A percentile compares a stretch with the other conserved stretches of the same genome.
Conservation (phyloP, 2,329 filamentous ascomycete genomes). For the Paecilomyces fulvus region DNA sequence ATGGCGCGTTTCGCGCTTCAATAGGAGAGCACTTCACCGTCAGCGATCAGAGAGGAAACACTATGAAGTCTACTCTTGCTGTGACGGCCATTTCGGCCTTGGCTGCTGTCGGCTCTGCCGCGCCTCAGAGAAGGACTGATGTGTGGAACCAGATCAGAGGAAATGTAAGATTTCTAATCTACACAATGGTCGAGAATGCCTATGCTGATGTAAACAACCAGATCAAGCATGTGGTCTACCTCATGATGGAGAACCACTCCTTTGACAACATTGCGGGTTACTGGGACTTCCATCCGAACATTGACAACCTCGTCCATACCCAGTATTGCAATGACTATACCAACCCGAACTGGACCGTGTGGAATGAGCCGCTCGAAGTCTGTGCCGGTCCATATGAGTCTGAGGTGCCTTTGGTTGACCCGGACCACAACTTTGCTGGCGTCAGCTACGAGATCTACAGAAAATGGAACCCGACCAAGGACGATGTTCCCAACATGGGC, state of each 20-base stretch:
- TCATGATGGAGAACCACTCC: conserved; percentile 33
- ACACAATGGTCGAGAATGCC: not conserved
- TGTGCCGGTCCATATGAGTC: conserved; percentile 27
- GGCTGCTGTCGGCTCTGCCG: conserved; percentile 9
- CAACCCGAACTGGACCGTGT: conserved; percentile 31
- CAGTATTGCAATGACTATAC: conserved; percentile 32
- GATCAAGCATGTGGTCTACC: conserved; percentile 29
- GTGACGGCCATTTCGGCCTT: conserved; percentile 6
- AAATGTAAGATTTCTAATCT: not conserved
- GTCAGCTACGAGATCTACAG: conserved; percentile 30
- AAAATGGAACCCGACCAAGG: conserved; percentile 27
- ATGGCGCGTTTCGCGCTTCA: not conserved
- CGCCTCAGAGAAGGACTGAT: conserved; percentile 8
- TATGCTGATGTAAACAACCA: conserved; percentile 2
- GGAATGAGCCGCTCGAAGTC: conserved; percentile 25
- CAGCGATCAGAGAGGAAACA: conserved; percentile 3
- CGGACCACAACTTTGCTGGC: conserved; percentile 26
- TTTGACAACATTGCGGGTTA: conserved; percentile 35
- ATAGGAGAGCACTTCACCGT: not conserved
- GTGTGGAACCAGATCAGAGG: not conserved
- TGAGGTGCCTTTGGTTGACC: conserved; percentile 27
- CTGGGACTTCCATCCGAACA: conserved; percentile 29
- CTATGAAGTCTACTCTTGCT: conserved; percentile 11
- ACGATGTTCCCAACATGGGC: conserved; percentile 29
- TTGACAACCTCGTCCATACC: conserved; percentile 27